Evolutionary conservation across 2,329 filamentous ascomycete species (phyloP), one percentile per base, ranked within the genome.

Genomic region (Colletotrichum simmondsii): DNA sequence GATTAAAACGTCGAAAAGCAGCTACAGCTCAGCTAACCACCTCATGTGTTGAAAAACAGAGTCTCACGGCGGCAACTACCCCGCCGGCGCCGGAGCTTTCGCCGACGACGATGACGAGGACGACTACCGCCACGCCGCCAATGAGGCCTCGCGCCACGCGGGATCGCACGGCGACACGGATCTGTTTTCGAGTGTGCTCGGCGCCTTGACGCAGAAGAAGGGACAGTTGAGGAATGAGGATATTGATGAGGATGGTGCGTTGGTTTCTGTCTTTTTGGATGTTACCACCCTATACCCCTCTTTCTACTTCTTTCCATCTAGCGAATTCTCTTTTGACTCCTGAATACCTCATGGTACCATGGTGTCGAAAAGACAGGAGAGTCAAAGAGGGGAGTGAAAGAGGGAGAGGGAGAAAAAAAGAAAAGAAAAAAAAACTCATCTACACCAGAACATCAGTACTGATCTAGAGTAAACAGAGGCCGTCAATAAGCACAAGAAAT

Each of bases 401-500:
- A 22, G 19, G 2, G 16, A 0, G 37, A 11, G 37, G 16, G 12
- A 22, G 26, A 22, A 26, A 16, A 1, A 10, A 10, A n/a, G 4
- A 12, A 16, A 10, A 10, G 22, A 28, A 12, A 12, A 11, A 0
- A 12, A 35, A 35, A 8, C 4, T 12, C 10, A 12, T 35, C 11
- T 12, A 35, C 32, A 35, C 32, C 32, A 35, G 46, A 14, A 14
- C 11, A 35, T n/a, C 22, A 16, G 14, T 19, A 12, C 64, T 66
- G 19, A 53, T 19, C 32, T 4, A 42, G 65, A 28, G 74, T 42
- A 14, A 32, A 71, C 76, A 90, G 89, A 94, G 73, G 92, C 93
- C 22, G 89, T 96, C 26, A 86, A 89, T 76, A 90, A 93, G 76
- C 95, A 98, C 85, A 89, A 95, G 84, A 88, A 93, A 72, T 90